Evolutionary conservation across 352 stramenopile species (phyloP), one percentile per base, ranked within the genome.

Genomic region (Globisporangium barbulae): DNA sequence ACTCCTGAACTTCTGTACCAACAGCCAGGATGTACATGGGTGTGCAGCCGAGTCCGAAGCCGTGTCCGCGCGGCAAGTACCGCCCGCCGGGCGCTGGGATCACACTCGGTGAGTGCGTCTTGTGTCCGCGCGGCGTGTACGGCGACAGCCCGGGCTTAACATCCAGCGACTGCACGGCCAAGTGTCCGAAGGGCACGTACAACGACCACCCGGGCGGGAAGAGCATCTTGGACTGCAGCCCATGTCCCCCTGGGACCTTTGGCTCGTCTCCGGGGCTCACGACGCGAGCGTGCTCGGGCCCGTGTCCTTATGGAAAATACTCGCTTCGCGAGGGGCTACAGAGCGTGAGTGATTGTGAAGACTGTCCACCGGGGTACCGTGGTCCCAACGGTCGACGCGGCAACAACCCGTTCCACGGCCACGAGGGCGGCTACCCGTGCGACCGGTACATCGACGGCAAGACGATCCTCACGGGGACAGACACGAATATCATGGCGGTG

Each of bases 111-210:
- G 84, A 93, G 64, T 93, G 84, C 61, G 77, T 85, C 33, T 79
- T 79, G 48, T 93, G 84, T 54, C 84, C 84, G 8, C 82, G 82
- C 8, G 82, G 84, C 3, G 82, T 93, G 1, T 93, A 93, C 44
- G 84, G 84, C 15, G 79, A 87, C 47, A 85, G 75, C 21, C 79
- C 81, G 0, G 84, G 82, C 0, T 62, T 93, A 13, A 72, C 73
- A 6, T 83, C 84, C 3, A 86, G 78, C 30, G 76, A 77, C 48
- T 93, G 84, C 67, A 88, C 78, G 0, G 79, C 81, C 41, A 84
- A 81, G 64, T 92, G 83, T 54, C 83, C 83, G 4, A 90, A 90
- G 61, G 84, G 81, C 12, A 88, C 79, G 2, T 90, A 84, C 70
- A 87, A 88, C 61, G 80, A 88, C 63, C 80, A 70, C 25, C 59